Evolutionary conservation across 495 filamentous ascomycete genomes (phyloP), one percentile per base, ranked within the genome.

Genomic region (Aspergillus asperescens): DNA sequence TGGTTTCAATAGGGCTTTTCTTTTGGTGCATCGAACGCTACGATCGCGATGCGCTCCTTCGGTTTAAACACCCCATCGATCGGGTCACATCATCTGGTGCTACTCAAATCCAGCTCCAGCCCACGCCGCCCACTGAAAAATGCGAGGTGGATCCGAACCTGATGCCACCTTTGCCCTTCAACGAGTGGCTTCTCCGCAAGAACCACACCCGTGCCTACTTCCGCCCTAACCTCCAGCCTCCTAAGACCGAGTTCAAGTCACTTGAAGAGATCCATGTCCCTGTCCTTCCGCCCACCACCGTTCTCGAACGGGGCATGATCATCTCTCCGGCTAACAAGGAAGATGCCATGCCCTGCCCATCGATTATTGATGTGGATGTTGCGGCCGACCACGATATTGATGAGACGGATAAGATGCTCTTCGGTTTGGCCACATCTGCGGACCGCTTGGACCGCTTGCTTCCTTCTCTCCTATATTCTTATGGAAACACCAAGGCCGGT

Each of bases 341-440:
- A 27, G 52, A 63, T 13, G 54, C 55, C 19, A 59, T 76, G 52
- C 63, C 75, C 50, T 79, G 76, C 55, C 73, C 75, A 7, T 63
- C 71, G 20, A 63, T 73, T 41, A 70, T 77, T 38, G 68, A 76
- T 23, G 69, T 79, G 16, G 63, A 77, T 49, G 70, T 74, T 7
- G 68, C 68, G 9, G 62, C 65, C 23, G 68, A 75, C 51, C 58
- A 71, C 34, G 65, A 72, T 48, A 66, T 73, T 20, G 74, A 78
- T 9, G 76, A 76, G 54, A 76, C 76, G 20, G 73, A 74, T 23
- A 75, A 78, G 61, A 56, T 77, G 16, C 60, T 79, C 13, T 78
- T 79, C 43, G 76, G 76, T 54, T 52, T 79, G 52, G 71, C 74
- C 12, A 78, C 76, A n/a, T 75, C 75, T 3, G 68, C 77, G 7